Evolutionary conservation across 2,329 filamentous ascomycete genomes (phyloP), one percentile per base, ranked within the genome.

Genomic region (Alternaria gaisen): DNA sequence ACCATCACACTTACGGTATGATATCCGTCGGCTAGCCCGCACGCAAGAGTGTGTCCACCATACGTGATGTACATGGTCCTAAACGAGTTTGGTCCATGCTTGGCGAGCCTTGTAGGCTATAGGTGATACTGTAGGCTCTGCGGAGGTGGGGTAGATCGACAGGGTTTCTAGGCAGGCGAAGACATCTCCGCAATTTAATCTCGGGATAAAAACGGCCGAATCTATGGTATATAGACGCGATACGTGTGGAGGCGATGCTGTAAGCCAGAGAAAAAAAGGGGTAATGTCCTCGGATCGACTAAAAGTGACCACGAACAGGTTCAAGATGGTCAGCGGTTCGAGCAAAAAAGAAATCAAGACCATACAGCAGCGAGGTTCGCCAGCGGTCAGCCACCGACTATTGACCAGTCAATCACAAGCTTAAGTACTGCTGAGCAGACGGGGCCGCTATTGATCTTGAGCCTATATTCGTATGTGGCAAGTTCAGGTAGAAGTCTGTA

Each of bases 1-100:
- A 47, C 60, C 61, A 65, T 56, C 44, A 64, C 61, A 12, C 62
- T 68, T 69, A 24, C 28, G 57, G 67, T 28, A 68, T 58, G 7
- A 47, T 28, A 47, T 5, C 60, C 64, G 64, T 53, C 7, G 44
- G n/a, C 36, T 59, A 41, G 41, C 50, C 51, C 53, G 58, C 67
- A 65, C 57, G 56, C 63, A 63, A 69, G 44, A 58, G n/a, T 20
- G 44, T 52, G 44, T 52, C 46, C 50, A 64, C 18, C 58, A 51
- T 60, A 48, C 61, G 63, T 69, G 53, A 50, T 50, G 46, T 36
- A 12, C 20, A 3, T 36, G 8, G 9, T 50, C 14, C 32, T 24
- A 24, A 48, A 36, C 46, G 20, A 36, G 46, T n/a, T 11, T 36
- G 20, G 46, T 9, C 3, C 5, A 22, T 50, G 8, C 46, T 50